phyloP scores from a whole-genome alignment of 768 basidiomycete species.

The Nidularia pulvinata region DNA sequence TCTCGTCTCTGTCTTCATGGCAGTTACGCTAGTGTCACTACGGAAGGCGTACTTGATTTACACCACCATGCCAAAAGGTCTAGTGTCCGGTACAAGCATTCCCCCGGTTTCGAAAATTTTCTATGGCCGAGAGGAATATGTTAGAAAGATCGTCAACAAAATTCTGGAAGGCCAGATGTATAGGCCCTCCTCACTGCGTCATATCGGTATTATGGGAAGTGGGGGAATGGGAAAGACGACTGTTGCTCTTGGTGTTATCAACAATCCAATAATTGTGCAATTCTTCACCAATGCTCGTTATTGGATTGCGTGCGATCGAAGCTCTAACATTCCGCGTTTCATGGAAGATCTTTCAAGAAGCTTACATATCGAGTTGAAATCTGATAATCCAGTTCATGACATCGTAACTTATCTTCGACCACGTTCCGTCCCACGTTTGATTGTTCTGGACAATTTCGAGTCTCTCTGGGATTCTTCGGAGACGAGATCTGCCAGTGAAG shows the following conservation, averaged over 20 bases:
- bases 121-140: too few species aligned
- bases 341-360: constrained; percentile 17
- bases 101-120: too few species aligned
- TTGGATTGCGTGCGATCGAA: constrained; percentile 26
- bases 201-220: constrained; percentile 26
- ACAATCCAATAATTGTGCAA: constrained; percentile 11
- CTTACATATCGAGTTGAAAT: constrained; percentile 9
- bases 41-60: too few species aligned
- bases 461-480: constrained; percentile 24
- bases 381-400: constrained; percentile 6
- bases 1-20: too few species aligned
- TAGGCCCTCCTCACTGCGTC: too few species aligned
- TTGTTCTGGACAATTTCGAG: constrained; percentile 31
- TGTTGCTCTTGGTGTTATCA: constrained; percentile 19
- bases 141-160: too few species aligned
- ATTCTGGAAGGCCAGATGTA: too few species aligned
- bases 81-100: too few species aligned
- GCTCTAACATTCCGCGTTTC: constrained; percentile 16
- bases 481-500: constrained; percentile 18
- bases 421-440: constrained; percentile 8
- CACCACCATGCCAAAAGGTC: too few species aligned
- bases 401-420: constrained; percentile 12
- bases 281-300: constrained; percentile 14
- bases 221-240: constrained; percentile 32
- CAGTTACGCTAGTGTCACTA: too few species aligned